Percentiles rank a stretch among this genome's conserved stretches.
Conservation (phyloP, 2,329 filamentous ascomycete genomes). For the Venturia effusa region DNA sequence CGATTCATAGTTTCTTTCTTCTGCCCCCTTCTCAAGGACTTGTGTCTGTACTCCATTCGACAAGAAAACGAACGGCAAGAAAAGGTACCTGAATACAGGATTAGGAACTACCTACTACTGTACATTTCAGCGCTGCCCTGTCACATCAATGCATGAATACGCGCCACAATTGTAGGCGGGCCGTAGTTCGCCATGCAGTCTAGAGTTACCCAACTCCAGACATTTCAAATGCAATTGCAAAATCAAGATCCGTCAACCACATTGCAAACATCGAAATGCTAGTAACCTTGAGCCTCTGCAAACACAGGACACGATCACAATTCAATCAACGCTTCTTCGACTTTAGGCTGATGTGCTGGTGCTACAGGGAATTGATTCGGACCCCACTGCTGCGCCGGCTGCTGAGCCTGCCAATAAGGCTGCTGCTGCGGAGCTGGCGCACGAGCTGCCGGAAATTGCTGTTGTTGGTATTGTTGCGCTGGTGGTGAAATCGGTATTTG, state of each 20-base stretch:
- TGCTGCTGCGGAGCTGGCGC: slow-evolving; percentile 17
- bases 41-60: too few relatives aligned
- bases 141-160: neutral
- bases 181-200: neutral
- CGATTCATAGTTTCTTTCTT: too few relatives aligned
- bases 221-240: neutral
- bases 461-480: slow-evolving; percentile 17
- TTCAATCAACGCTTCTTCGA: slow-evolving; percentile 72
- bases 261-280: neutral
- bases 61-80: neutral
- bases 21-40: too few relatives aligned
- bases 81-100: neutral
- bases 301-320: slow-evolving; percentile 35
- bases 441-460: slow-evolving; percentile 24
- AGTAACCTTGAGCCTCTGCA: neutral
- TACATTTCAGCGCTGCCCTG: neutral
- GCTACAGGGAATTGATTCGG: slow-evolving; percentile 18
- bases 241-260: neutral
- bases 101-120: neutral
- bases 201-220: neutral
- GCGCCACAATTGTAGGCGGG: neutral
- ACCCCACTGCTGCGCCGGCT: slow-evolving; percentile 14
- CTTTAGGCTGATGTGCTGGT: slow-evolving; percentile 31
- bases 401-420: slow-evolving; percentile 15
- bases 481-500: slow-evolving; percentile 12